These are phyloP conservation scores for Pluteus cervinus DNA, from an alignment of 768 basidiomycete species.

Conservation along the genomic window DNA sequence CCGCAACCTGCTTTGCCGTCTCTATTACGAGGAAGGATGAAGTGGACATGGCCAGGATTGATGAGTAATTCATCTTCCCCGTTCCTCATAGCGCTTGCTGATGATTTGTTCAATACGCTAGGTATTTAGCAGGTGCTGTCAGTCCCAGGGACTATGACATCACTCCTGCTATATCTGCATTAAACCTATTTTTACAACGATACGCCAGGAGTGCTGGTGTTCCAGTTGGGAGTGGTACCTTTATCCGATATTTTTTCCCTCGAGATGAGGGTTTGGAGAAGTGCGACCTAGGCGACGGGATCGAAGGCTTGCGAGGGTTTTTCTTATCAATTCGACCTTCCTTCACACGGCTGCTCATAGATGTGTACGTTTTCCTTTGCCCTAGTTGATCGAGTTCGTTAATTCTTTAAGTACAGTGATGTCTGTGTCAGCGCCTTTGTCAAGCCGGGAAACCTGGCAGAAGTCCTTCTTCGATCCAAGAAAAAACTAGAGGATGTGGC, in stretches of 20 bases:
- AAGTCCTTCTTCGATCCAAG: not conserved
- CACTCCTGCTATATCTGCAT: slow-evolving; percentile 32
- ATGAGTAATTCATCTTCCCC: no score
- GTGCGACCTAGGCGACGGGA: slow-evolving; percentile 11
- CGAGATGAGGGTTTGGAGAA: no score
- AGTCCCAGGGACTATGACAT: slow-evolving; percentile 29
- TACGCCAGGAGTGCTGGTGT: slow-evolving; percentile 27
- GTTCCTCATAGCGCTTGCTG: no score
- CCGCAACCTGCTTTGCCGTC: slow-evolving; percentile 36
- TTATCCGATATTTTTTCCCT: slow-evolving; percentile 40
- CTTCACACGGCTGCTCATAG: slow-evolving; percentile 22
- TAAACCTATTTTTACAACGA: slow-evolving; percentile 40
- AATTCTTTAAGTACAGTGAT: not conserved
- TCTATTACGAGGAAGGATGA: no score
- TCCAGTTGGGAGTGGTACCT: slow-evolving; percentile 29
- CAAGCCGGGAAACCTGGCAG: slow-evolving; percentile 2
- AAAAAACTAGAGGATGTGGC: slow-evolving; percentile 1
- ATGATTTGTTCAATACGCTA: no score
- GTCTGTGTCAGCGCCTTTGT: slow-evolving; percentile 4
- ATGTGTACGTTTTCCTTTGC: slow-evolving; percentile 15
- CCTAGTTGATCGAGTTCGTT: not conserved
- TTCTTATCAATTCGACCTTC: slow-evolving; percentile 21
- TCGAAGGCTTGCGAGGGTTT: slow-evolving; percentile 14
- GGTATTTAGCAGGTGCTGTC: no score
- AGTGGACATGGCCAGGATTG: no score